These are phyloP conservation scores for Xylaria sp. DNA, from an alignment of 2,329 filamentous ascomycete genomes.

Conservation along the genomic window DNA sequence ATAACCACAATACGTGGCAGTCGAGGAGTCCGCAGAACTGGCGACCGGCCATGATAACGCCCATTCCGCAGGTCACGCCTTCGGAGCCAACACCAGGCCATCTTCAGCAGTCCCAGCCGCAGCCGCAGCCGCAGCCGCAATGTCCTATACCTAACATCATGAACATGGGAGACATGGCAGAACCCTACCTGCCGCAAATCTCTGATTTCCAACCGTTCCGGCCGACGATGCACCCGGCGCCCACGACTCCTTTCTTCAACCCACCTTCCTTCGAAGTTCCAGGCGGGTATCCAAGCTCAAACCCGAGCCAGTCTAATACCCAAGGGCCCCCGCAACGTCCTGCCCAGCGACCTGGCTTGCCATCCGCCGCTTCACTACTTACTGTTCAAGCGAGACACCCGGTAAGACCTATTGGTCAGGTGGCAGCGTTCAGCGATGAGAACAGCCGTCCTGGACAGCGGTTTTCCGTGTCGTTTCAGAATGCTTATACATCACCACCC, in stretches of 20 bases:
- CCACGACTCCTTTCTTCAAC: conserved; percentile 14
- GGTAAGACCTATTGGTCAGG: conserved; percentile 17
- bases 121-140: conserved; percentile 11
- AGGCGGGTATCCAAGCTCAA: conserved; percentile 11
- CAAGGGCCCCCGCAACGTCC: conserved; percentile 25
- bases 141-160: conserved; percentile 25
- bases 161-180: conserved; percentile 17
- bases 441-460: conserved; percentile 22
- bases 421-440: conserved; percentile 23
- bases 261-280: conserved; percentile 11
- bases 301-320: conserved; percentile 20
- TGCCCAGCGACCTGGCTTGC: conserved; percentile 5
- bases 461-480: conserved; percentile 19
- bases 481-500: conserved; percentile 21
- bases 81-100: conserved; percentile 19
- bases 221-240: conserved; percentile 33
- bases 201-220: conserved; percentile 23
- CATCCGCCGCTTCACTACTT: conserved; percentile 17
- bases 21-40: conserved; percentile 32
- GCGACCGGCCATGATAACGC: conserved; percentile 29
- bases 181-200: conserved; percentile 13
- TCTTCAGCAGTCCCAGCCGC: not conserved
- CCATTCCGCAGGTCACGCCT: conserved; percentile 11
- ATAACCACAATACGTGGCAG: conserved; percentile 28
- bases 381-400: conserved; percentile 18